Base-by-base conservation (phyloP, 352 stramenopile genomes). In the Phytophthora sansomeana region DNA sequence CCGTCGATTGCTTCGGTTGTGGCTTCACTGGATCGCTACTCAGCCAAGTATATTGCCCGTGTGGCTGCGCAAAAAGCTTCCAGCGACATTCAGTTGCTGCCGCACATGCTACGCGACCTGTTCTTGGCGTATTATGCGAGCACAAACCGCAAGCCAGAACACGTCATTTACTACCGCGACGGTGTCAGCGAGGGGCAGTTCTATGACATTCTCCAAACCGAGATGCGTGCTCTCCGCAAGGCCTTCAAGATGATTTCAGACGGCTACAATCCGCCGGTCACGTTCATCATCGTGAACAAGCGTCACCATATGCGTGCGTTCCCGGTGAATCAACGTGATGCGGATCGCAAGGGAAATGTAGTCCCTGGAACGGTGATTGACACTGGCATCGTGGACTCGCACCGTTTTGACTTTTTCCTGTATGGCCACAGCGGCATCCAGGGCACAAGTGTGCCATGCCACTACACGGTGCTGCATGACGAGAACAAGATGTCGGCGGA, bases 211-310 rank as follows among this genome's bases (percentile, higher is more conserved):
- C 63, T 93, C 24, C 72, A 91, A 53, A 75, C 74, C 5, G 90
- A 91, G 39, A 90, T 97, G 87, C 87, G 52, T 90, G 84, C 88
- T 29, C 80, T 93, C 41, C 80, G 86, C 33, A 72, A 78, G 49
- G 89, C 86, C 8, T 96, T 87, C 38, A 72, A 78, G 26, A 62
- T 65, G 51, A 67, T 96, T n/a, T 77, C 90, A 26, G 52, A 75
- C 0, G 77, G 46, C 14, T 96, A 96, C 62, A 67, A 67, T 4
- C 90, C 90, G n/a, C 71, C 75, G 6, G 89, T 96, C 51, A 96
- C 90, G 32, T 96, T 97, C 63, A 83, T 97, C 35, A 69, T 96
- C 26, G 87, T 95, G 19, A 87, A 96, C 72, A 97, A 96, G 74
- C 85, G 90, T 14, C 90, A 97, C 72, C 81, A 96, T 63, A 97